Evolutionary conservation across 352 stramenopile genomes (phyloP).

Genomic region (Peronospora belbahrii): DNA sequence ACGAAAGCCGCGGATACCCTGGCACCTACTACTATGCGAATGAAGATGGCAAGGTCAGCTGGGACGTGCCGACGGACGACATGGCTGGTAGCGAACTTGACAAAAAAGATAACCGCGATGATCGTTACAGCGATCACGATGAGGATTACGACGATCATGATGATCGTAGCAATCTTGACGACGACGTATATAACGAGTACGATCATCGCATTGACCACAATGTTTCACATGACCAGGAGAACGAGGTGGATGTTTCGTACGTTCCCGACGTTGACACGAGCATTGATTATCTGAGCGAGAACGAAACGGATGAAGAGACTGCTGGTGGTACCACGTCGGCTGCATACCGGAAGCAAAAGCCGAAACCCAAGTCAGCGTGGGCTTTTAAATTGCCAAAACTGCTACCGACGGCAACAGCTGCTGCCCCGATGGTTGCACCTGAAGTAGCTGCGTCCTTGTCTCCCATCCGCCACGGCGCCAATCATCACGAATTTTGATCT

Average conservation of each 20-base stretch:
- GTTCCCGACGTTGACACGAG: constrained; percentile 22
- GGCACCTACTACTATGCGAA: constrained; percentile 67
- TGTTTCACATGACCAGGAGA: constrained; percentile 8
- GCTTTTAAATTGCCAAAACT: constrained; percentile 38
- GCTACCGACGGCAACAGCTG: constrained; percentile 17
- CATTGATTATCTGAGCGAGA: constrained; percentile 24
- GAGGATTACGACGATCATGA: constrained; percentile 13
- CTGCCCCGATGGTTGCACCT: constrained; percentile 6
- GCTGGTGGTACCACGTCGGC: constrained; percentile 24
- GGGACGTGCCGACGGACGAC: constrained; percentile 47
- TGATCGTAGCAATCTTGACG: constrained; percentile 20
- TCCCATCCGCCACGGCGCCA: constrained; percentile 37
- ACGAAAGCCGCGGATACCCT: constrained; percentile 55
- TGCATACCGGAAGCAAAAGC: constrained; percentile 27
- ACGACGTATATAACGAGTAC: constrained; percentile 13
- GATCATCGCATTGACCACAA: constrained; percentile 1
- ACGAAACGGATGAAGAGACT: constrained; percentile 24
- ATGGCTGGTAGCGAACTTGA: constrained; percentile 7
- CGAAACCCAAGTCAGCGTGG: constrained; percentile 36
- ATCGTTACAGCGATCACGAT: constrained; percentile 3
- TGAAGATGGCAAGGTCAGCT: constrained; percentile 50
- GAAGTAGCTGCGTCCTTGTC: constrained; percentile 25
- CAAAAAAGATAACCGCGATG: constrained; percentile 1
- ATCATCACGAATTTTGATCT: constrained; percentile 51
- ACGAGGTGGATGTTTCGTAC: constrained; percentile 12